These are phyloP conservation scores for Cucumis hystrix DNA, from an alignment of 306 rosid genomes.

Conservation along the genomic window DNA sequence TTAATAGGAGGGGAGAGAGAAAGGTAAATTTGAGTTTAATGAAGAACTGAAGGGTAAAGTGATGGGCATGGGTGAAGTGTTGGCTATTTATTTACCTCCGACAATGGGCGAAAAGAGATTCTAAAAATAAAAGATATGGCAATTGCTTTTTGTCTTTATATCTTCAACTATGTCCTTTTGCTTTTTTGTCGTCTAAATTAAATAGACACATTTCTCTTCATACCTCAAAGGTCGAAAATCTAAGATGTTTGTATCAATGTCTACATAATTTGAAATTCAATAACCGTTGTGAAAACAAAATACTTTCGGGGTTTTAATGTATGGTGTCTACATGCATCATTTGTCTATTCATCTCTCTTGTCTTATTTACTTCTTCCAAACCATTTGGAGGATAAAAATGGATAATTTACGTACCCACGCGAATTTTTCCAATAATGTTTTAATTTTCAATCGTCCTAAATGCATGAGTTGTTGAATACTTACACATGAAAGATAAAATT, in stretches of 20 bases:
- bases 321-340: background rate
- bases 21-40: background rate
- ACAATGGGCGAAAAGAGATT: background rate
- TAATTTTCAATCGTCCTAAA: too few relatives aligned
- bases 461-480: too few relatives aligned
- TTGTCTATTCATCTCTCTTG: too few relatives aligned
- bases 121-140: background rate
- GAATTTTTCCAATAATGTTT: too few relatives aligned
- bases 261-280: background rate
- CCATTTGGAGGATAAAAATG: too few relatives aligned
- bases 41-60: background rate
- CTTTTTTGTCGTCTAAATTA: background rate
- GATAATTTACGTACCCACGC: too few relatives aligned
- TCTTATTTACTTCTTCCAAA: too few relatives aligned
- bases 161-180: background rate
- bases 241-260: background rate
- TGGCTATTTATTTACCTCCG: background rate
- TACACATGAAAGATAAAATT: too few relatives aligned
- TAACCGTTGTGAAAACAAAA: background rate
- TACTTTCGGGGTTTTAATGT: background rate
- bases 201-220: background rate
- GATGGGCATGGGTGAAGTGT: background rate
- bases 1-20: background rate
- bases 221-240: background rate
- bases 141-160: background rate